Evolutionary conservation across 2,329 filamentous ascomycete genomes (phyloP).

Genomic region (Sordariomycetes sp.): DNA sequence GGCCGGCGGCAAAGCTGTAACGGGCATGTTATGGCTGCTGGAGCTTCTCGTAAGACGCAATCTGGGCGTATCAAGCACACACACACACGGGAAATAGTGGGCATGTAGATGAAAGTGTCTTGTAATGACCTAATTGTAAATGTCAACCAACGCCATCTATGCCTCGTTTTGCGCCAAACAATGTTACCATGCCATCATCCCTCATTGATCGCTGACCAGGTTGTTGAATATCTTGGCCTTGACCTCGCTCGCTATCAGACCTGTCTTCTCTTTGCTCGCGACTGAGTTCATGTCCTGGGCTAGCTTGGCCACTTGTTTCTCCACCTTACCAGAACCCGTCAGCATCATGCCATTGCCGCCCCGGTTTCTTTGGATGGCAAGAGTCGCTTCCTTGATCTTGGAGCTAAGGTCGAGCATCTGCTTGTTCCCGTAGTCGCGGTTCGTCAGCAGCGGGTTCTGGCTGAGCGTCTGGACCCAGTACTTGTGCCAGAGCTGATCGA

Average conservation of each 20-base stretch:
- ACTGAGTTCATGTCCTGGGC: conserved; percentile 53
- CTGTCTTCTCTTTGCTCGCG: conserved; percentile 52
- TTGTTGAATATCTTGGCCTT: conserved; percentile 54
- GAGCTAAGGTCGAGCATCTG: conserved; percentile 82
- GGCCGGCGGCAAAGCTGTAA: conserved; percentile 4
- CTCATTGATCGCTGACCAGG: conserved; percentile 11
- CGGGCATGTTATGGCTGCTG: too few species aligned
- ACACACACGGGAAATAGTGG: not conserved
- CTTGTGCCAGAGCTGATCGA: conserved; percentile 94
- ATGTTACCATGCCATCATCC: not conserved
- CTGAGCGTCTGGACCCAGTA: conserved; percentile 97
- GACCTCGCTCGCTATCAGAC: conserved; percentile 50
- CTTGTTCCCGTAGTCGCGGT: conserved; percentile 86
- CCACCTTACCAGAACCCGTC: conserved; percentile 10
- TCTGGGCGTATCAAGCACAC: too few species aligned
- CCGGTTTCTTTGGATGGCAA: conserved; percentile 14
- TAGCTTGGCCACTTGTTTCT: conserved; percentile 49
- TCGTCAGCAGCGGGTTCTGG: conserved; percentile 81
- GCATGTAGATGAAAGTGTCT: not conserved
- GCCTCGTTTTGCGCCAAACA: not conserved
- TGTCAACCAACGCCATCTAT: not conserved
- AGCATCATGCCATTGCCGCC: conserved; percentile 10
- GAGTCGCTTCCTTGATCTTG: conserved; percentile 64
- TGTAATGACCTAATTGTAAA: not conserved
- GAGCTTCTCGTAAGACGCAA: too few species aligned